Evolutionary conservation across 441 rosid species (phyloP).

Genomic region (Biscutella auriculata): DNA sequence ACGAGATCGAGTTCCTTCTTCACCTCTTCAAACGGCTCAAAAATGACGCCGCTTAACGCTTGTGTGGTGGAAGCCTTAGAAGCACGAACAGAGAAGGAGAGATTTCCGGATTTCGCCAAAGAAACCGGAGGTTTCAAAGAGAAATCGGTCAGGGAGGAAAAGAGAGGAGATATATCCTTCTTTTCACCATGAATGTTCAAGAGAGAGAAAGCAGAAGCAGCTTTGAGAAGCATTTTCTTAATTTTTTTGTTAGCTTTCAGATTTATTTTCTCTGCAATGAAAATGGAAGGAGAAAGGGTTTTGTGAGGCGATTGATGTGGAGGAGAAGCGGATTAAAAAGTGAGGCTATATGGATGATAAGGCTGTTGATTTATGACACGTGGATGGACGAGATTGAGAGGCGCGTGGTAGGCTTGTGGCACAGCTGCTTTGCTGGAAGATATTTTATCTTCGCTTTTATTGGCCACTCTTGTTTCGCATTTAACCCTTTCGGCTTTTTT

Average conservation of each 20-base stretch:
- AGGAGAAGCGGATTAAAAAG: slow-evolving; percentile 5
- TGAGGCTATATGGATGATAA: slow-evolving; percentile 9
- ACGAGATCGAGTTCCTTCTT: slow-evolving; percentile 41
- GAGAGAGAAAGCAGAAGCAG: slow-evolving; percentile 32
- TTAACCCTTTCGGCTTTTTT: background rate
- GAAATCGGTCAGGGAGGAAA: slow-evolving; percentile 3
- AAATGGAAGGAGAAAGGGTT: slow-evolving; percentile 2
- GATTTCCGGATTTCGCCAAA: slow-evolving; percentile 3
- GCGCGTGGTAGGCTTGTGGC: slow-evolving; percentile 24
- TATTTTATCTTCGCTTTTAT: background rate
- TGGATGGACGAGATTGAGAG: slow-evolving; percentile 17
- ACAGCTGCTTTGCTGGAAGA: slow-evolving; percentile 14
- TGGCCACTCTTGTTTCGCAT: background rate
- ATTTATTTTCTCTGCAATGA: background rate
- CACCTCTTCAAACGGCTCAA: slow-evolving; percentile 39
- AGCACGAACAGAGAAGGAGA: slow-evolving; percentile 11
- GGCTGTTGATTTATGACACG: slow-evolving; percentile 12
- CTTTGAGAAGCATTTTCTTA: slow-evolving; percentile 36
- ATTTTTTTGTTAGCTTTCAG: background rate
- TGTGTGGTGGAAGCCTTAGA: slow-evolving; percentile 8
- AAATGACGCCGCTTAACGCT: slow-evolving; percentile 20
- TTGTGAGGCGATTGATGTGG: slow-evolving; percentile 3
- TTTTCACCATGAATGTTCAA: slow-evolving; percentile 25
- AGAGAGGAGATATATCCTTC: slow-evolving; percentile 15
- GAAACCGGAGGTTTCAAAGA: slow-evolving; percentile 8